Evolutionary conservation across 1,139 yeast species (phyloP), one percentile per base, ranked within the genome.

Genomic region (Pneumocystis carinii): DNA sequence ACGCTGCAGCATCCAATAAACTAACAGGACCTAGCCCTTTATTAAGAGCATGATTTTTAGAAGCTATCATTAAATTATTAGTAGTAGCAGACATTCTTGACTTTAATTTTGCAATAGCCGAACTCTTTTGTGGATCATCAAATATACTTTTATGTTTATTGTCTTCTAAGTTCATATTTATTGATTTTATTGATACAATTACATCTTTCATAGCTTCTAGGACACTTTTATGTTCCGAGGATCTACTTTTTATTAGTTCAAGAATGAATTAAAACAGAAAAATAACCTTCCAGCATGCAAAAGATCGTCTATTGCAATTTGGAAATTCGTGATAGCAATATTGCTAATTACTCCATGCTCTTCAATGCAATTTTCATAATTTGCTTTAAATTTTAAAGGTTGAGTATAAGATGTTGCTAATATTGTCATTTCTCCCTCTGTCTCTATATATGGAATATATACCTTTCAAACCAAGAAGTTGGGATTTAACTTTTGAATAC

Each of bases 61-160:
- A 81, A 0, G 92, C 81, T 3, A 96, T 84, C 61, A 90, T 82
- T 0, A 86, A 81, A 74, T 86, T 90, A 37, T 90, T 83, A 15
- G 87, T 81, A 0, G 95, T 80, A 62, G 86, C 87, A 64, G 88
- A 81, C 17, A 74, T 66, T 37, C 70, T 68, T 4, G 70, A 66
- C 60, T 70, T 73, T 37, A 66, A 60, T 60, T 66, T 67, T 41
- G 36, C 41, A 60, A 64, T 59, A 15, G 59, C 57, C 29, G 53
- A 14, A 14, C 41, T 39, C 19, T n/a, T 41, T 29, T 35, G 61
- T 35, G 62, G 38, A 19, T 35, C 53, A 8, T 38, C 36, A 35
- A 58, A 56, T 24, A 48, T 48, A 24, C 32, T 24, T 19, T 19
- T 48, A 67, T 1, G 78, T 67, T 69, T 75, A 66, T 70, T 75